phyloP scores from a whole-genome alignment of 1,284 basidiomycete genomes.

The Puccinia triticina region DNA sequence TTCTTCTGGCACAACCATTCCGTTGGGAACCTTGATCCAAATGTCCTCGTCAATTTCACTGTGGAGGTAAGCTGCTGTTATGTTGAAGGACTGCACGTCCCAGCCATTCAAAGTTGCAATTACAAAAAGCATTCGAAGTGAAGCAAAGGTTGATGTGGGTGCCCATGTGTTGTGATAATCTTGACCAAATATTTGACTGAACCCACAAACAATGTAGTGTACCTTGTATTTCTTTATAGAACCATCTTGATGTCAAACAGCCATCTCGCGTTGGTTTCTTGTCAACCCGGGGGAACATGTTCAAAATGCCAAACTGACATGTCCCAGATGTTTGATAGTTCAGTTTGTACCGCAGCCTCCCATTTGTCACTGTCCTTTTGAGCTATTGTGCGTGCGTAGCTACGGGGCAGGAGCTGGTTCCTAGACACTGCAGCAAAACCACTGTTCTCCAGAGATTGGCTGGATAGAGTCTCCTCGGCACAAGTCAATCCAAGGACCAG shows the following conservation, averaged over 20 bases:
- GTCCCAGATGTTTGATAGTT: not conserved
- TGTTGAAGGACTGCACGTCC: slow-evolving; percentile 4
- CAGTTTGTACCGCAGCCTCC: not conserved
- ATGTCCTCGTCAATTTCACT: slow-evolving; percentile 28
- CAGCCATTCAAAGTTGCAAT: slow-evolving; percentile 4
- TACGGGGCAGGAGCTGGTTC: too few relatives aligned
- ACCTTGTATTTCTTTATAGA: slow-evolving; percentile 16
- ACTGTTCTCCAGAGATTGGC: too few relatives aligned
- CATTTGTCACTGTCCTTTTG: too few relatives aligned
- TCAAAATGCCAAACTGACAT: slow-evolving; percentile 28
- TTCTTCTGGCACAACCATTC: slow-evolving; percentile 2
- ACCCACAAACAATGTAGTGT: not conserved
- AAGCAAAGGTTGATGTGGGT: slow-evolving; percentile 31
- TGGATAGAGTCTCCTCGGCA: too few relatives aligned
- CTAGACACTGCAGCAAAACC: too few relatives aligned
- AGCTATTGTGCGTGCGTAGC: too few relatives aligned
- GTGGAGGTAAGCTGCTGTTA: slow-evolving; percentile 34
- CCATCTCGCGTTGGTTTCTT: not conserved
- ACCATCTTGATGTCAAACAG: slow-evolving; percentile 19
- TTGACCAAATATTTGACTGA: slow-evolving; percentile 10
- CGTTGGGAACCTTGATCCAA: slow-evolving; percentile 7
- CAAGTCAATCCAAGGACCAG: too few relatives aligned
- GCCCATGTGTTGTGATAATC: slow-evolving; percentile 26
- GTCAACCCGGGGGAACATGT: not conserved
- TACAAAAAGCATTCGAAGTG: slow-evolving; percentile 1